Percentiles rank a stretch among this genome's conserved stretches.
Evolutionary conservation across 1,284 basidiomycete genomes (phyloP).

Genomic region (Phlebopus sp.): DNA sequence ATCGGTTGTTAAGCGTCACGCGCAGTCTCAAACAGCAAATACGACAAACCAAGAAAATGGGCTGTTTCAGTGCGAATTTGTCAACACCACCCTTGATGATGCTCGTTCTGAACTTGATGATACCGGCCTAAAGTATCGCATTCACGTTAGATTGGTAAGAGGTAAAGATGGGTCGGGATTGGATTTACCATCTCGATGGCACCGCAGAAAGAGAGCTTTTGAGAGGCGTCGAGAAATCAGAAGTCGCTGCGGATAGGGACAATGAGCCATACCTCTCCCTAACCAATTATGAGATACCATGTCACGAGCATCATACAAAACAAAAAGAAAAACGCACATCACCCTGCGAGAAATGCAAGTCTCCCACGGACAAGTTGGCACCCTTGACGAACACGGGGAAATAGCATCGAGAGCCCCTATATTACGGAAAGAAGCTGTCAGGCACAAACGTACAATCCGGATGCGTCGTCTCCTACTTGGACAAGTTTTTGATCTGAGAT

Average conservation of each 20-base stretch:
- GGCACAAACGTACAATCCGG: neutral
- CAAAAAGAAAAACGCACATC: slow-evolving; percentile 54
- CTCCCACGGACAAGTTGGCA: slow-evolving; percentile 76
- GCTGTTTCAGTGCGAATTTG: slow-evolving; percentile 72
- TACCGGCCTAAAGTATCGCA: slow-evolving; percentile 66
- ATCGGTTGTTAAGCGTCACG: neutral
- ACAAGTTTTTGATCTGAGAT: slow-evolving; percentile 69
- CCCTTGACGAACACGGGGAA: slow-evolving; percentile 78
- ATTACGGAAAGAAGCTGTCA: neutral
- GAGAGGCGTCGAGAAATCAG: slow-evolving; percentile 5
- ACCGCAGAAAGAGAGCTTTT: slow-evolving; percentile 72
- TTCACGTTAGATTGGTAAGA: neutral
- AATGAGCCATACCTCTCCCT: slow-evolving; percentile 50
- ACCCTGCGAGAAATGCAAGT: slow-evolving; percentile 80
- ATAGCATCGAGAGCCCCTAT: slow-evolving; percentile 65
- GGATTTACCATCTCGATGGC: slow-evolving; percentile 70
- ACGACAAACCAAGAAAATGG: slow-evolving; percentile 61
- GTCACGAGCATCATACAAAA: neutral
- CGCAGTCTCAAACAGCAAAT: neutral
- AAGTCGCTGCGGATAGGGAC: neutral
- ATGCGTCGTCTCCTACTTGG: slow-evolving; percentile 39
- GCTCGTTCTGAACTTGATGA: slow-evolving; percentile 70
- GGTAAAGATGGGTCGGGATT: neutral
- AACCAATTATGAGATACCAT: slow-evolving; percentile 3
- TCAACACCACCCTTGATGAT: slow-evolving; percentile 76